These are phyloP conservation scores for Quercus phellos DNA, from an alignment of 331 rosid genomes.

Conservation along the genomic window DNA sequence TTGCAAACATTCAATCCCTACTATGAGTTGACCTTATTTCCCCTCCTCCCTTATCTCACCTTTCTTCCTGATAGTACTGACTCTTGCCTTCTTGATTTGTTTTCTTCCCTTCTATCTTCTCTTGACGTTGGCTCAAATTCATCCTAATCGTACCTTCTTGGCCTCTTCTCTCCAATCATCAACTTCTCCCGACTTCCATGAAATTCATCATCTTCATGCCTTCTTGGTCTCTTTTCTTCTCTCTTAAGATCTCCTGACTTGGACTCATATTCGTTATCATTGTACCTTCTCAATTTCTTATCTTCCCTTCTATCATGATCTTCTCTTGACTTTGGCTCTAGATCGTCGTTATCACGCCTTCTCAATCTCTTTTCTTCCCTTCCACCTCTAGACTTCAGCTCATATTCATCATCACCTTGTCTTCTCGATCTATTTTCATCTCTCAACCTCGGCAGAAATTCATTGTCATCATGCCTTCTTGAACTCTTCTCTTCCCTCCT, in stretches of 20 bases:
- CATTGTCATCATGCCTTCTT: slow-evolving; percentile 30
- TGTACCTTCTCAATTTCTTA: slow-evolving; percentile 31
- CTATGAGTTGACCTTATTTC: not conserved
- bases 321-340: slow-evolving; percentile 34
- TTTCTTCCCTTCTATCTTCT: slow-evolving; percentile 51
- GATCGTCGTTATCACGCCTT: slow-evolving; percentile 25
- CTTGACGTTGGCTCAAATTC: slow-evolving; percentile 34
- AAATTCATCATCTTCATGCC: slow-evolving; percentile 29
- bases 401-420: slow-evolving; percentile 1
- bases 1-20: not conserved
- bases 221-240: slow-evolving; percentile 41
- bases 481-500: slow-evolving; percentile 43
- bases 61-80: not conserved
- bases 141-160: slow-evolving; percentile 31
- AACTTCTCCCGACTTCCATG: slow-evolving; percentile 35
- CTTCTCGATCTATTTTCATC: slow-evolving; percentile 34
- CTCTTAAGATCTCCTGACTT: slow-evolving; percentile 39
- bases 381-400: slow-evolving; percentile 16
- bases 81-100: slow-evolving; percentile 36
- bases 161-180: slow-evolving; percentile 27
- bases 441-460: slow-evolving; percentile 32
- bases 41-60: slow-evolving; percentile 1
- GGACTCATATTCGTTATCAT: slow-evolving; percentile 23
- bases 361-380: slow-evolving; percentile 41
- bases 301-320: slow-evolving; percentile 42